Percentiles rank a stretch among this genome's conserved stretches.
Evolutionary conservation across 768 basidiomycete species (phyloP).

Genomic region (Psilocybe sp.): DNA sequence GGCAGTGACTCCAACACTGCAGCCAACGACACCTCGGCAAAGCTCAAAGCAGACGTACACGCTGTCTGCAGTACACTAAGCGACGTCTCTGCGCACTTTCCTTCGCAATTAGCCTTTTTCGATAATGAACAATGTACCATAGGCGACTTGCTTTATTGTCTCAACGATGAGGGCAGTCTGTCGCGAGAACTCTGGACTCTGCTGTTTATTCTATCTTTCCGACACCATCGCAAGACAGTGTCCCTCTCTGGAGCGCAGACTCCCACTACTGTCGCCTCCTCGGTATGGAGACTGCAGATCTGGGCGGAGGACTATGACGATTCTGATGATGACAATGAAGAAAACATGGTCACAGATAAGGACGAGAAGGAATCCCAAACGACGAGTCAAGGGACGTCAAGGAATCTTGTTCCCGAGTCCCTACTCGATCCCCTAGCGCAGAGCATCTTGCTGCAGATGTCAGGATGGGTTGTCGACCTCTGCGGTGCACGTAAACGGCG

Average conservation of each 20-base stretch:
- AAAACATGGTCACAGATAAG: not conserved
- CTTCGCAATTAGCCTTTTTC: too few relatives aligned
- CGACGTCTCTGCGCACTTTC: conserved; percentile 8
- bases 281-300: conserved; percentile 10
- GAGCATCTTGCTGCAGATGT: conserved; percentile 12
- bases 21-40: not conserved
- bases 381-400: not conserved
- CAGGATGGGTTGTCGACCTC: conserved; percentile 23
- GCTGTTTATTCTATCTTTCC: conserved; percentile 11
- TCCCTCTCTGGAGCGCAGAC: not conserved
- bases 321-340: conserved; percentile 2
- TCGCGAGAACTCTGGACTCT: conserved; percentile 50
- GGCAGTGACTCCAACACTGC: not conserved
- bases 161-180: conserved; percentile 51
- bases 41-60: not conserved
- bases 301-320: conserved; percentile 1
- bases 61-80: conserved; percentile 14
- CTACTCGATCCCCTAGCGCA: not conserved
- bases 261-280: not conserved
- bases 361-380: not conserved
- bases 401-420: not conserved
- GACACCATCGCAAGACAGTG: not conserved
- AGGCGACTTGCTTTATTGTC: conserved; percentile 7
- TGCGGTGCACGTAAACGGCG: conserved; percentile 28
- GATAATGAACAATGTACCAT: not conserved